phyloP scores from a whole-genome alignment of 2,329 filamentous ascomycete species.

The Apiospora aurea region DNA sequence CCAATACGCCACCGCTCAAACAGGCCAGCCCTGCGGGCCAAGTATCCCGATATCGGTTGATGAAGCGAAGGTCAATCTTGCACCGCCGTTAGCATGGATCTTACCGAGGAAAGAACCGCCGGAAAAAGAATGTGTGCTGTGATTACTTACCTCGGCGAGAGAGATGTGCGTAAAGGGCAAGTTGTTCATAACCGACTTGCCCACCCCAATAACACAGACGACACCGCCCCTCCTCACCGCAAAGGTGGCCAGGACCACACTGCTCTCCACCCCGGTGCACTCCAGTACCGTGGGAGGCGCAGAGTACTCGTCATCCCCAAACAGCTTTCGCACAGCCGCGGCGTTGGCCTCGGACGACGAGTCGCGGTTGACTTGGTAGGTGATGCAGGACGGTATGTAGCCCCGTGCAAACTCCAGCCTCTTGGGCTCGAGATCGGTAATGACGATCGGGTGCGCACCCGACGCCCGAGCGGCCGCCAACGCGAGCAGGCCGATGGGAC shows the following conservation, averaged over 20 bases:
- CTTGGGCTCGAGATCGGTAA: constrained; percentile 66
- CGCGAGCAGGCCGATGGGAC: constrained; percentile 68
- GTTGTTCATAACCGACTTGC: constrained; percentile 68
- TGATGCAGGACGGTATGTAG: constrained; percentile 60
- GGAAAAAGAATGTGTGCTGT: not conserved
- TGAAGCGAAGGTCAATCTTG: constrained; percentile 72
- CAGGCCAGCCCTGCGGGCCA: constrained; percentile 72
- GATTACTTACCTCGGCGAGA: constrained; percentile 59
- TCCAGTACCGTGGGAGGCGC: constrained; percentile 67
- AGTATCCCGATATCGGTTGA: constrained; percentile 74
- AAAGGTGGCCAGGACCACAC: constrained; percentile 65
- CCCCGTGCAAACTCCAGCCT: constrained; percentile 64
- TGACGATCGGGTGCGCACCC: constrained; percentile 68
- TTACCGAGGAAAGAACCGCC: not conserved
- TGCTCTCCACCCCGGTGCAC: constrained; percentile 71
- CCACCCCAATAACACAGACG: constrained; percentile 71
- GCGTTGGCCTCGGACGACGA: constrained; percentile 58
- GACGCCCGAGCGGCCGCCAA: constrained; percentile 65
- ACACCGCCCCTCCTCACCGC: constrained; percentile 64
- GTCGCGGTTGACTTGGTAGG: constrained; percentile 59
- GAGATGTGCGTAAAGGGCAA: constrained; percentile 72
- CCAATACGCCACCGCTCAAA: constrained; percentile 64
- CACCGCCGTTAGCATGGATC: not conserved
- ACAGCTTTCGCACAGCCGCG: constrained; percentile 59
- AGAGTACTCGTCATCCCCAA: constrained; percentile 58